Base-by-base conservation (phyloP, 768 basidiomycete species). In the Clathrus columnatus region DNA sequence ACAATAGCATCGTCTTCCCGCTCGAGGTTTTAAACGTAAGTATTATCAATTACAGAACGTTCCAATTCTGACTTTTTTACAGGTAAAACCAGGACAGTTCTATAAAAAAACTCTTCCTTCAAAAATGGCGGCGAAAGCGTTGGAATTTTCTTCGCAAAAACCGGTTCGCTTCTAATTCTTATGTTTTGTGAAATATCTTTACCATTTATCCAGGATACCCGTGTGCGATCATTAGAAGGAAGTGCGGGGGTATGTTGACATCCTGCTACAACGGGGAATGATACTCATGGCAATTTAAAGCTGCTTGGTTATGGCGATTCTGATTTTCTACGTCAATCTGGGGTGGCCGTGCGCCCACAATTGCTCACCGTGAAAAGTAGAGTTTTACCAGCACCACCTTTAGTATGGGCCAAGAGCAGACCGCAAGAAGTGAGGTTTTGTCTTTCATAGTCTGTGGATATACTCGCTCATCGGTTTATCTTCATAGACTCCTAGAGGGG, bases 131-230 rank as follows among this genome's bases (percentile, higher is more conserved):
- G 62, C 65, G 5, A 64, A 64, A 0, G 76, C 79, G 60, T 73
- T 82, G 0, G 68, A 68, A 1, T 82, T 82, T 48, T 69, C 81
- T 0, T 75, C 76, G 0, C 66, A 76, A 58, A 74, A 63, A 21
- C 82, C 82, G 0, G 54, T 48, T 1, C 46, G 54, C n/a, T n/a
- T 18, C 17, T 29, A 6, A 21, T 26, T 23, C 45, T 50, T 7
- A 47, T 1, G n/a, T 26, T 24, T 10, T 43, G 11, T n/a, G 17
- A 32, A 21, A 30, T 10, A n/a, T 23, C 30, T 6, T 32, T 32
- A 14, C 6, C 41, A 47, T 47, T 26, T 11, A 6, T 5, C 32
- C 21, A 55, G 54, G 28, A 46, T 32, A 45, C 32, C 1, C 44
- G 54, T 3, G 36, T 55, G 5, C 6, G 23, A 20, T 44, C 53